A percentile compares a stretch with the other conserved stretches of the same genome.
These are phyloP conservation scores for Penicillium cataractarum DNA, from an alignment of 495 filamentous ascomycete genomes.

Conservation along the genomic window DNA sequence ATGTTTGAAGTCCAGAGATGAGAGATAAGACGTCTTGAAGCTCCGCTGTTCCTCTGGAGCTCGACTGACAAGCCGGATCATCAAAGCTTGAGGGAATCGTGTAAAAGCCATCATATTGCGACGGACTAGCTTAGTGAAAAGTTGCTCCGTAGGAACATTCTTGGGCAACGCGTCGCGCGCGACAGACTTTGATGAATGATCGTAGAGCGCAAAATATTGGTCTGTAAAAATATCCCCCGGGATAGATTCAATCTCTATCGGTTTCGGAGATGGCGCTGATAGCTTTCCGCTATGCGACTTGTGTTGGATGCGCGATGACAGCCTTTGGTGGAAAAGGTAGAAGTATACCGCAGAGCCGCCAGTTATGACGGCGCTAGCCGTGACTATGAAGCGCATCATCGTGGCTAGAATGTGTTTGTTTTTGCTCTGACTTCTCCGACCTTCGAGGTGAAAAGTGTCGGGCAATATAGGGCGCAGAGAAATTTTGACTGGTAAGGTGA, in stretches of 20 bases:
- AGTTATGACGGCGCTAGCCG: conserved; percentile 26
- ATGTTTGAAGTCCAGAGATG: conserved; percentile 30
- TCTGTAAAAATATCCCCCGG: conserved; percentile 26
- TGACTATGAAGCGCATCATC: conserved; percentile 23
- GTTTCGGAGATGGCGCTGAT: conserved; percentile 12
- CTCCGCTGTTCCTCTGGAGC: conserved; percentile 22
- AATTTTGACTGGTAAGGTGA: conserved; percentile 10
- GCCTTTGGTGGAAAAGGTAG: conserved; percentile 29
- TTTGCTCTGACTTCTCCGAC: not conserved
- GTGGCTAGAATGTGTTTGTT: not conserved
- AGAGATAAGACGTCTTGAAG: conserved; percentile 33
- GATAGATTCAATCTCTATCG: conserved; percentile 27
- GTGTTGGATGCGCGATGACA: conserved; percentile 30
- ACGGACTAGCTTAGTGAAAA: conserved; percentile 36
- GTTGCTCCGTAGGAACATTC: conserved; percentile 8
- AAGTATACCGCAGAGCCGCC: conserved; percentile 28
- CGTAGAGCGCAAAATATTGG: conserved; percentile 29
- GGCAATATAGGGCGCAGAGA: not conserved
- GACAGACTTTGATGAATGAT: conserved; percentile 28
- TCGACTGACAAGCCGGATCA: conserved; percentile 22
- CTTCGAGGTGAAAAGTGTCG: not conserved
- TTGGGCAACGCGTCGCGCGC: conserved; percentile 27
- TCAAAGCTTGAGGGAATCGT: conserved; percentile 35
- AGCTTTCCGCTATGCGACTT: conserved; percentile 23
- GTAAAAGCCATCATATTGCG: conserved; percentile 43